Conservation (phyloP, 176 grass and related monocot genomes). For the Avena insularis region DNA sequence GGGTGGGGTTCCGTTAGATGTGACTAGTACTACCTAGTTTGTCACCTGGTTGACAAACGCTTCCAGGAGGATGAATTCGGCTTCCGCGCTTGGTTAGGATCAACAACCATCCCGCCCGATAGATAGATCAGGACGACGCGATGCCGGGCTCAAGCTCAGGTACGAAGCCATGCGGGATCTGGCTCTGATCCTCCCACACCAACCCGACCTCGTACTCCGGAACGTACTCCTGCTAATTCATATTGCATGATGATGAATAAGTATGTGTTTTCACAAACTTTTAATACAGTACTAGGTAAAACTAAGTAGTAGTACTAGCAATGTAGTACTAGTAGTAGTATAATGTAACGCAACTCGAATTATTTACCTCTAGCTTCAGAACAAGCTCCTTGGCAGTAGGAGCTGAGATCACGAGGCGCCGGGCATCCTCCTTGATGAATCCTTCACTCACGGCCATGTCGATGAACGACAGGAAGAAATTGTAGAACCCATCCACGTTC, state of each 20-base stretch:
- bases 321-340: neutral
- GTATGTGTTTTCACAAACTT: neutral
- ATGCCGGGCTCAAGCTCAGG: slow-evolving; percentile 62
- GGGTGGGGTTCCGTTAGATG: slow-evolving; percentile 31
- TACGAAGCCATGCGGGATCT: slow-evolving; percentile 53
- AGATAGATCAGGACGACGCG: slow-evolving; percentile 42
- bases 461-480: slow-evolving; percentile 84
- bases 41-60: slow-evolving; percentile 22
- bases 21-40: slow-evolving; percentile 34
- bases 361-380: slow-evolving; percentile 73
- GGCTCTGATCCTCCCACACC: slow-evolving; percentile 83
- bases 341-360: no score
- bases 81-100: slow-evolving; percentile 16
- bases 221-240: slow-evolving; percentile 66
- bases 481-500: slow-evolving; percentile 93
- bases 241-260: neutral
- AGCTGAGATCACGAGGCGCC: slow-evolving; percentile 77
- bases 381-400: slow-evolving; percentile 80
- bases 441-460: slow-evolving; percentile 88
- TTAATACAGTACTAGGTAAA: neutral
- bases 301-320: neutral
- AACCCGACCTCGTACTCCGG: slow-evolving; percentile 67
- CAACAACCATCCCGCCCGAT: neutral
- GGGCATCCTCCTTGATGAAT: slow-evolving; percentile 71
- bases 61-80: slow-evolving; percentile 15